phyloP scores from a whole-genome alignment of 2,329 filamentous ascomycete species.

The Aureobasidium sp. region DNA sequence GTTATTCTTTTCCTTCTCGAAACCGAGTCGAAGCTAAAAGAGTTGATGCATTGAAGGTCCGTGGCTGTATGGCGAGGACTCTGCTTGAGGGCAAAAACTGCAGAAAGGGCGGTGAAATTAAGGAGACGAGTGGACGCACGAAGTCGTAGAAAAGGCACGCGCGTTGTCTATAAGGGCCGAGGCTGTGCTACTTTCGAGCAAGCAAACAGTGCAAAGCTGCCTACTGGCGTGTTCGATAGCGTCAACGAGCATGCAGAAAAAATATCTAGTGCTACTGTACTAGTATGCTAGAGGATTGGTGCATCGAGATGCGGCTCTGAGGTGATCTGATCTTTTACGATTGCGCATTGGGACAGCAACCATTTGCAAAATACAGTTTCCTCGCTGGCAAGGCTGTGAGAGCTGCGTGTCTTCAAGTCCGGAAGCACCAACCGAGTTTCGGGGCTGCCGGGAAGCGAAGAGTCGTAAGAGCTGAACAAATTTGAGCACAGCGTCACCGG shows the following conservation, averaged over 20 bases:
- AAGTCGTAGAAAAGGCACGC: background rate
- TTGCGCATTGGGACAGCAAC: background rate
- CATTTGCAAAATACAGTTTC: background rate
- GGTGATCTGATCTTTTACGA: background rate
- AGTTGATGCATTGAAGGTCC: background rate
- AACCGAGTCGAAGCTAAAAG: background rate
- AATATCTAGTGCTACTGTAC: background rate
- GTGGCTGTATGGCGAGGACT: background rate
- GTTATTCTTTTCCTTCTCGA: background rate
- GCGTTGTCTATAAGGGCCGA: background rate
- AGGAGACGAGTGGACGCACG: background rate
- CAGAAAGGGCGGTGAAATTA: constrained; percentile 1
- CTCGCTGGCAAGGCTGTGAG: background rate
- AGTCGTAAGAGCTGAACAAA: background rate
- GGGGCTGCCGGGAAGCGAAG: constrained; percentile 5
- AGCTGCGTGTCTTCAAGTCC: background rate
- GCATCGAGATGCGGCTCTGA: background rate
- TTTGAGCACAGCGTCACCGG: background rate
- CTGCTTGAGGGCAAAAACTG: background rate
- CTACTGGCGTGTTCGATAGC: constrained; percentile 4
- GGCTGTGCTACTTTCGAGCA: background rate
- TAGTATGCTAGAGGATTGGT: background rate
- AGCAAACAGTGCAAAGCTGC: background rate
- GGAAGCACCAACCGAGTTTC: background rate
- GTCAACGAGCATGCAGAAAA: constrained; percentile 10